A percentile compares a stretch with the other conserved stretches of the same genome.
These are phyloP conservation scores for Actinidia arguta DNA, from an alignment of 179 eudicot species.

Conservation along the genomic window DNA sequence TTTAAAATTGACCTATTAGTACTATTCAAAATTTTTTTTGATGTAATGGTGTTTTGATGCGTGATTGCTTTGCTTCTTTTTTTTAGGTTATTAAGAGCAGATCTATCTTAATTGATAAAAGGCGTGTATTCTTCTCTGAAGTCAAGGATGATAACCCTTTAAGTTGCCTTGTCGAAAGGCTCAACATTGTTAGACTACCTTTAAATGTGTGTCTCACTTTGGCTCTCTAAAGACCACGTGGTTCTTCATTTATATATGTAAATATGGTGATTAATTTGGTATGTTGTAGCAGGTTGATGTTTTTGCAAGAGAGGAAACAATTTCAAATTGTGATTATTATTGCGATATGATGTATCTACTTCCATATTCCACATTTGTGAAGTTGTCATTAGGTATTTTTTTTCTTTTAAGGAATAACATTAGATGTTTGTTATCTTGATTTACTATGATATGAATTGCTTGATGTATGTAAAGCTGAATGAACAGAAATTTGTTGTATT, in stretches of 20 bases:
- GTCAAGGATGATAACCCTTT: constrained; percentile 78
- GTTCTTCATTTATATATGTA: neutral
- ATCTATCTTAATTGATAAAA: constrained; percentile 32
- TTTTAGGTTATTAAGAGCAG: constrained; percentile 39
- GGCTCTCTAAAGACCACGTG: neutral
- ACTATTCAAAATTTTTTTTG: neutral
- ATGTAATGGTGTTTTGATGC: neutral
- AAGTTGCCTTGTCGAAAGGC: constrained; percentile 62
- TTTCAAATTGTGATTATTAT: constrained; percentile 53
- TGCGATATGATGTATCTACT: constrained; percentile 42
- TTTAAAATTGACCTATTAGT: neutral
- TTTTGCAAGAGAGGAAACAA: constrained; percentile 23
- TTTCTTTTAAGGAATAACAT: neutral
- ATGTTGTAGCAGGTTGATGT: constrained; percentile 46
- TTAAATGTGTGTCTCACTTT: constrained; percentile 44
- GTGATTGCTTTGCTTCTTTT: neutral
- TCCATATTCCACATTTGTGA: constrained; percentile 51
- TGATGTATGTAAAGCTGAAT: neutral
- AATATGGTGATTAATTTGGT: neutral
- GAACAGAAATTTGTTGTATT: neutral
- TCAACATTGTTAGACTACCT: constrained; percentile 48
- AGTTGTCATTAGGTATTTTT: constrained; percentile 48
- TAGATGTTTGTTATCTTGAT: neutral
- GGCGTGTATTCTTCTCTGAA: constrained; percentile 72
- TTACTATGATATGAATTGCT: neutral